Conservation (phyloP, 257 asterid genomes). For the Solanum sitiens region DNA sequence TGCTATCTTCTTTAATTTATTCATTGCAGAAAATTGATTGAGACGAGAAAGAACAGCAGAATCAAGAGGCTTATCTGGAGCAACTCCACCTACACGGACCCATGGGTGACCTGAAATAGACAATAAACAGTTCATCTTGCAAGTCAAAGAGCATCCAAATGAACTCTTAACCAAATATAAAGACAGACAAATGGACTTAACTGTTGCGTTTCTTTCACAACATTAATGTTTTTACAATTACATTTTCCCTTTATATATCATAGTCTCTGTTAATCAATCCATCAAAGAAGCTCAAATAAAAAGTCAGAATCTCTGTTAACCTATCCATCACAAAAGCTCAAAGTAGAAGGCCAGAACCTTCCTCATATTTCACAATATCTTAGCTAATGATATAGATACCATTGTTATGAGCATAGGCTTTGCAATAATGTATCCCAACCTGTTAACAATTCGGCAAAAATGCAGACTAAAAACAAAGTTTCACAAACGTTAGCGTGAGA, state of each 20-base stretch:
- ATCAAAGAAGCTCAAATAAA: background rate
- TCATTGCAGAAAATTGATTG: constrained; percentile 40
- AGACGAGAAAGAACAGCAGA: constrained; percentile 32
- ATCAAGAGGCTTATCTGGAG: constrained; percentile 39
- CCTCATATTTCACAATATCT: background rate
- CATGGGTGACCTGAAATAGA: constrained; percentile 29
- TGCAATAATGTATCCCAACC: background rate
- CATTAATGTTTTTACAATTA: background rate
- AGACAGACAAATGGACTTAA: background rate
- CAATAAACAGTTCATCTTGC: background rate
- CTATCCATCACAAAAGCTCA: background rate
- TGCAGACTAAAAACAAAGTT: background rate
- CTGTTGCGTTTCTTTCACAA: background rate
- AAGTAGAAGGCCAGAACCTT: background rate
- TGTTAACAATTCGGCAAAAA: background rate
- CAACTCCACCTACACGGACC: constrained; percentile 29
- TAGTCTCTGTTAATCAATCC: background rate
- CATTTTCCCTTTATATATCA: background rate
- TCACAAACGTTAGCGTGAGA: background rate
- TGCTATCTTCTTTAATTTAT: constrained; percentile 39
- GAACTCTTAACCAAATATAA: background rate
- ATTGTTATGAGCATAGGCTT: background rate
- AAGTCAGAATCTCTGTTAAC: background rate
- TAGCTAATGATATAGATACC: background rate
- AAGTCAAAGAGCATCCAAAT: background rate